Percentiles rank a stretch among this genome's conserved stretches.
Evolutionary conservation across 176 grass and related monocot species (phyloP).

Genomic region (bread wheat (Triticum aestivum)): DNA sequence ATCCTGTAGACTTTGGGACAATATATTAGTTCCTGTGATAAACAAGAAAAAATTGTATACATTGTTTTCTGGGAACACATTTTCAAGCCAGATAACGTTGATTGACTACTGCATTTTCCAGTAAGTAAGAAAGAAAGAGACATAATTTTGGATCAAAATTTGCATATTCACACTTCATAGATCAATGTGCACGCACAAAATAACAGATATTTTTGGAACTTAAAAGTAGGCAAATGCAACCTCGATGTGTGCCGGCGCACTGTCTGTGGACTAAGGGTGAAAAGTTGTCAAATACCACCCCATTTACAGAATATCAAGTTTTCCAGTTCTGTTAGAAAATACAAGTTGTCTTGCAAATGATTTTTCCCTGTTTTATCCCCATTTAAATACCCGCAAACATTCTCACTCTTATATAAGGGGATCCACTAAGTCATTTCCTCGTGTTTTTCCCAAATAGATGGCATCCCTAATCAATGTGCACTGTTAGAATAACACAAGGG

Average conservation of each 20-base stretch:
- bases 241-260: not conserved
- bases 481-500: not conserved
- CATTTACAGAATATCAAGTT: not conserved
- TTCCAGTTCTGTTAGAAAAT: not conserved
- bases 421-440: not conserved
- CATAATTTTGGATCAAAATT: not conserved
- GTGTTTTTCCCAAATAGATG: not conserved
- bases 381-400: not conserved
- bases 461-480: not conserved
- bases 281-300: slow-evolving; percentile 16
- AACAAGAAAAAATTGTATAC: not conserved
- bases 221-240: slow-evolving; percentile 1
- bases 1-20: not conserved
- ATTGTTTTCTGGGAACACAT: not conserved
- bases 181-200: not conserved
- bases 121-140: not conserved
- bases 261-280: not conserved
- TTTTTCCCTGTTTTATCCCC: not conserved
- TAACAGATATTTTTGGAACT: not conserved
- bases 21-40: not conserved
- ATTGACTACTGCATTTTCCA: not conserved
- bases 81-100: not conserved
- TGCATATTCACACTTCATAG: not conserved
- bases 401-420: not conserved
- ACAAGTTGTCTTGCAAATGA: not conserved